A percentile compares a stretch with the other conserved stretches of the same genome.
These are phyloP conservation scores for Schizonepeta tenuifolia DNA, from an alignment of 257 asterid species.

Conservation along the genomic window DNA sequence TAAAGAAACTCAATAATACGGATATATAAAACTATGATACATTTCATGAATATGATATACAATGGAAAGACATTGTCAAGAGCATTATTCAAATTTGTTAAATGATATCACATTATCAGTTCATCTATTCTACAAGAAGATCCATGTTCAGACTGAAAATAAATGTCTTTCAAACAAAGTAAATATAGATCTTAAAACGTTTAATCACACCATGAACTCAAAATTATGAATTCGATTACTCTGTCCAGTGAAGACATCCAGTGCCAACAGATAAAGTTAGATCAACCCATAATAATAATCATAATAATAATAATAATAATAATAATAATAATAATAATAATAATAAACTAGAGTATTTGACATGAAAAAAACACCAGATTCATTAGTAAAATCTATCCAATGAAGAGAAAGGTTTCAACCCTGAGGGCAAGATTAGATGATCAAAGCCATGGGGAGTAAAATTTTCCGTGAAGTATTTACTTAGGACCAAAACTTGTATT, in stretches of 20 bases:
- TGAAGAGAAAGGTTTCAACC: not conserved
- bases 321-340: not conserved
- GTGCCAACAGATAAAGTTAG: too few relatives aligned
- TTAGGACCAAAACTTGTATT: not conserved
- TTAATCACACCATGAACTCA: slow-evolving; percentile 5
- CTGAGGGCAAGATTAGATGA: not conserved
- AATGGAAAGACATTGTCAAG: slow-evolving; percentile 7
- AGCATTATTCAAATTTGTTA: not conserved
- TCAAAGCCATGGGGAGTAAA: not conserved
- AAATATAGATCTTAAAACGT: not conserved
- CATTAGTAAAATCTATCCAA: slow-evolving; percentile 9
- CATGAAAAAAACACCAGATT: not conserved
- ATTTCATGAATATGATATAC: not conserved
- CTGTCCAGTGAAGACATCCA: not conserved
- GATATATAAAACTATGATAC: slow-evolving; percentile 6
- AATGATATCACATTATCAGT: not conserved
- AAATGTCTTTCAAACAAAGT: not conserved
- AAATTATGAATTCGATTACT: not conserved
- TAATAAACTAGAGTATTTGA: not conserved
- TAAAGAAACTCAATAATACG: slow-evolving; percentile 29
- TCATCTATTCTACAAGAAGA: slow-evolving; percentile 5
- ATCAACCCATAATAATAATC: too few relatives aligned
- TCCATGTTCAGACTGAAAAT: not conserved
- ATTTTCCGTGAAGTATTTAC: not conserved
- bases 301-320: not conserved